Evolutionary conservation across 345 rosid species (phyloP).

Genomic region (Turritis glabra): DNA sequence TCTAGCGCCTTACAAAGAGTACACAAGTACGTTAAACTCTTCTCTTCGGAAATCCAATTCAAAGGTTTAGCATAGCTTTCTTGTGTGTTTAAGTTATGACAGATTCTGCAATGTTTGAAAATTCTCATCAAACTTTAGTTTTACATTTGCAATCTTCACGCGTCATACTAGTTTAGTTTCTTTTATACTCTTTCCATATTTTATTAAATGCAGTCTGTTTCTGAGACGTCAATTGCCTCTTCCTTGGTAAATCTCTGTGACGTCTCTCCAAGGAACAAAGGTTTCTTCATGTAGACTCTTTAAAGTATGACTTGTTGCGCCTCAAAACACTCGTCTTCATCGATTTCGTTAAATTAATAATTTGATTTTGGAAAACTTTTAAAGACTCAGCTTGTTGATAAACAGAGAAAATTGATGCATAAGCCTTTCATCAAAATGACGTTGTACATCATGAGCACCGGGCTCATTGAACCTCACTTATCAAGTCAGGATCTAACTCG

Average conservation of each 20-base stretch:
- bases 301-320: slow-evolving; percentile 8
- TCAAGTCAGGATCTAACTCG: slow-evolving; percentile 33
- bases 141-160: slow-evolving; percentile 5
- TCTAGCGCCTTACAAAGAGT: slow-evolving; percentile 19
- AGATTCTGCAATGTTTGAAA: not conserved
- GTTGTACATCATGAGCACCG: slow-evolving; percentile 30
- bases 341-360: not conserved
- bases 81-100: not conserved
- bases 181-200: slow-evolving; percentile 17
- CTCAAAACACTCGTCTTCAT: slow-evolving; percentile 19
- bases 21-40: not conserved
- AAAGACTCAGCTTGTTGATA: not conserved
- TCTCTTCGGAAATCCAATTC: not conserved
- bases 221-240: slow-evolving; percentile 21
- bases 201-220: not conserved
- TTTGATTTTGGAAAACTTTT: not conserved
- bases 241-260: slow-evolving; percentile 2
- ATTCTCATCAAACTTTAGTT: slow-evolving; percentile 2
- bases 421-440: slow-evolving; percentile 19
- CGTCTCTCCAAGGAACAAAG: not conserved
- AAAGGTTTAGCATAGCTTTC: slow-evolving; percentile 4
- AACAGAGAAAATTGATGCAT: slow-evolving; percentile 10
- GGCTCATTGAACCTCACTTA: slow-evolving; percentile 35
- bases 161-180: slow-evolving; percentile 5
- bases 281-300: slow-evolving; percentile 22